Conservation (phyloP, 805 yeast genomes). For the Blastobotrys americana region DNA sequence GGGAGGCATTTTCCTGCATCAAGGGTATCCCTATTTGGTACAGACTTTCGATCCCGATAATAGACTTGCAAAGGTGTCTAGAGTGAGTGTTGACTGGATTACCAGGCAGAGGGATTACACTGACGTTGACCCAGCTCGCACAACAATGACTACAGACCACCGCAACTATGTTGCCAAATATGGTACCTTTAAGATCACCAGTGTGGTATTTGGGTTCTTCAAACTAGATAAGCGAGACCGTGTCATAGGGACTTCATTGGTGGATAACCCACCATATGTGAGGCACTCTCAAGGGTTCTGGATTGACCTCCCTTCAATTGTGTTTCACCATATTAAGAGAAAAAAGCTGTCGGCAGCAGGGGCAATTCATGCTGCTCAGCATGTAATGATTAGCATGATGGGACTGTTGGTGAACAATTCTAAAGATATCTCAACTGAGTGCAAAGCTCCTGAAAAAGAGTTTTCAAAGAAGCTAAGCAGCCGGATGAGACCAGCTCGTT, state of each 20-base stretch:
- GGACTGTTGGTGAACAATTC: constrained; percentile 52
- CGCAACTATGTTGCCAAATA: constrained; percentile 36
- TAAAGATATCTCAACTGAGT: constrained; percentile 76
- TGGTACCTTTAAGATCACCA: constrained; percentile 68
- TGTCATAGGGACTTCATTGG: constrained; percentile 90
- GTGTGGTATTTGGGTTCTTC: constrained; percentile 85
- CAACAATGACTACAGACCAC: not conserved
- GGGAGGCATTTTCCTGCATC: constrained; percentile 92
- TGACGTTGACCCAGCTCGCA: constrained; percentile 68
- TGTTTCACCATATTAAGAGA: constrained; percentile 48
- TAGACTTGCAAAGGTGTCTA: constrained; percentile 72
- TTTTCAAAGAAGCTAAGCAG: constrained; percentile 67
- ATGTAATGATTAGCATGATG: constrained; percentile 74
- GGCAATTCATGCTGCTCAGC: constrained; percentile 96
- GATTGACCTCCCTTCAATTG: constrained; percentile 74
- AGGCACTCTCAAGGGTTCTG: constrained; percentile 75
- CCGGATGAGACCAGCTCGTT: constrained; percentile 77
- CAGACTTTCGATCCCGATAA: constrained; percentile 74
- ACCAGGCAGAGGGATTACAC: constrained; percentile 89
- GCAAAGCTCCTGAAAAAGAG: constrained; percentile 97
- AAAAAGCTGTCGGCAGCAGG: constrained; percentile 71
- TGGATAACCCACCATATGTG: constrained; percentile 74
- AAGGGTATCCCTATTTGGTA: constrained; percentile 84
- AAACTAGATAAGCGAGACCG: constrained; percentile 69
- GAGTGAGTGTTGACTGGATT: constrained; percentile 91